These are phyloP conservation scores for Saccharomycopsis sp. DNA, from an alignment of 805 yeast genomes.

Conservation along the genomic window DNA sequence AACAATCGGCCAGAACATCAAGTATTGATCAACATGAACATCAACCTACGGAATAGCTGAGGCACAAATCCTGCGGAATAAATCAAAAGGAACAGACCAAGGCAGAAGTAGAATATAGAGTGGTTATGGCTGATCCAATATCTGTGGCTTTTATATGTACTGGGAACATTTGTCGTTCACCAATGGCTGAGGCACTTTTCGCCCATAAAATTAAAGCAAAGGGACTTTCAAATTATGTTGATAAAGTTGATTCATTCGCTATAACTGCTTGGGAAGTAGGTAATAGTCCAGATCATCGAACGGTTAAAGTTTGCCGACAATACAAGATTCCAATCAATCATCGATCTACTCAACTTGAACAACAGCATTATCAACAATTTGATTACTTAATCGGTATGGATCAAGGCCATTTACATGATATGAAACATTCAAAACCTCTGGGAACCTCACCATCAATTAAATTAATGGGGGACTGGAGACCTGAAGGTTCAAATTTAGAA, in stretches of 20 bases:
- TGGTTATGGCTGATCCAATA: too few relatives aligned
- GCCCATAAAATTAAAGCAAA: constrained; percentile 12
- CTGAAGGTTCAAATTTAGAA: constrained; percentile 6
- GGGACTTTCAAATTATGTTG: constrained; percentile 4
- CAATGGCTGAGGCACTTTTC: constrained; percentile 18
- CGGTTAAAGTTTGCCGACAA: constrained; percentile 8
- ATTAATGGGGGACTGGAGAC: constrained; percentile 18
- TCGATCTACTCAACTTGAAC: constrained; percentile 8
- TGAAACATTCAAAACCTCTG: constrained; percentile 9
- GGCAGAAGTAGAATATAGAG: too few relatives aligned
- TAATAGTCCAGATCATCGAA: constrained; percentile 13
- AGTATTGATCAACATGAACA: too few relatives aligned
- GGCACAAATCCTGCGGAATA: too few relatives aligned
- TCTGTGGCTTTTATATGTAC: constrained; percentile 18
- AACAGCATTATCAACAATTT: constrained; percentile 4
- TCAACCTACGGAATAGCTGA: too few relatives aligned
- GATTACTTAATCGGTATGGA: constrained; percentile 19
- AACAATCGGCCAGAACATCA: too few relatives aligned
- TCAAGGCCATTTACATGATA: constrained; percentile 12
- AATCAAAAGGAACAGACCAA: too few relatives aligned
- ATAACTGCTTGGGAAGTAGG: constrained; percentile 17
- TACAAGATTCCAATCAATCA: constrained; percentile 14
- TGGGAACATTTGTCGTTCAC: constrained; percentile 19
- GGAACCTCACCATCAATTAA: constrained; percentile 4
- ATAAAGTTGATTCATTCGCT: constrained; percentile 15